Evolutionary conservation across 2,329 filamentous ascomycete genomes (phyloP), one percentile per base, ranked within the genome.

Genomic region (Venturiaceae sp.): DNA sequence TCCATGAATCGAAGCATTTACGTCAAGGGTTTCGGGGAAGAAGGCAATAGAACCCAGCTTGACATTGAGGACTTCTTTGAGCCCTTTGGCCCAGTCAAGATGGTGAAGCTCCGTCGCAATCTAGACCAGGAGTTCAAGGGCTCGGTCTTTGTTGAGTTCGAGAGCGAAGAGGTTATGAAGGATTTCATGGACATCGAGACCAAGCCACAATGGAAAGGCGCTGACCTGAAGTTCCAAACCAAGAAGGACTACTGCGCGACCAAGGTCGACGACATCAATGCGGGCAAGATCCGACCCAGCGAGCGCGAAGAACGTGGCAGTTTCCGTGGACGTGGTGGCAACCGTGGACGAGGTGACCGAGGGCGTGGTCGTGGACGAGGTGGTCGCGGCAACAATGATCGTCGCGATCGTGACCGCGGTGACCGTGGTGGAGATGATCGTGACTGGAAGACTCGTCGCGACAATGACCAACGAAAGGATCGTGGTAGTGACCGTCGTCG

Each of bases 71-170:
- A 85, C 61, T 96, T 95, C 78, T 96, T 97, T 72, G 80, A 85
- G 58, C 82, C 86, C 60, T 92, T 85, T 70, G 92, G 92, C 52
- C 80, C 87, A 33, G 83, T 90, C 66, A 90, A 88, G 67, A 83
- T 86, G 52, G 86, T 99, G 62, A 92, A 92, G 68, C 87, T 99
- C 62, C 90, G 95, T 65, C 90, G 94, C 64, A 79, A 78, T 53
- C 79, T 81, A 46, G 75, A 82, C 53, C 85, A 84, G 67, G 75
- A 81, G 56, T 99, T 97, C 85, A 99, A 99, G 81, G 91, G 92
- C 65, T 96, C 90, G 64, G 90, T 96, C 60, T 97, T 96, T 69
- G 90, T 96, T 64, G 92, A 96, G 73, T 99, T 97, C 72, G 80
- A 83, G 62, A 83, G 83, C 54, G 86, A 91, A 67, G 89, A 95